phyloP scores from a whole-genome alignment of 257 asterid genomes.

The Capsicum pubescens region DNA sequence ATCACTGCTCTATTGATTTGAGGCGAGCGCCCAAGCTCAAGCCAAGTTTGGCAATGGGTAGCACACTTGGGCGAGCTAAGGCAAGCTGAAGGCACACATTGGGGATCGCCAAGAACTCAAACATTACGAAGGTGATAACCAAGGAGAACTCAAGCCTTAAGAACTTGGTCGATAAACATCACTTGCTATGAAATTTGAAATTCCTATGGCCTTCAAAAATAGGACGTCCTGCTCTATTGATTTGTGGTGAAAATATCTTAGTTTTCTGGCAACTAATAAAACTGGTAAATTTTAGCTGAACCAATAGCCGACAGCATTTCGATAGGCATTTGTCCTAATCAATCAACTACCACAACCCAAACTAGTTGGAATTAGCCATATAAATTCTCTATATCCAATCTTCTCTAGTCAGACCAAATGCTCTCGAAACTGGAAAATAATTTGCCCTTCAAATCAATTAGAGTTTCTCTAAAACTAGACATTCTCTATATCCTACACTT shows the following conservation, averaged over 20 bases:
- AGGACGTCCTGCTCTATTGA: not conserved
- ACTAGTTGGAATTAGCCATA: not conserved
- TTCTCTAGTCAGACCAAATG: not conserved
- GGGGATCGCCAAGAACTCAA: too few relatives aligned
- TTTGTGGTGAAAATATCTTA: not conserved
- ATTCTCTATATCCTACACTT: not conserved
- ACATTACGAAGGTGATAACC: too few relatives aligned
- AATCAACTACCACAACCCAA: conserved; percentile 21
- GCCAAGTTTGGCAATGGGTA: too few relatives aligned
- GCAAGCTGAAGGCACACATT: too few relatives aligned
- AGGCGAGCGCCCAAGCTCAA: too few relatives aligned
- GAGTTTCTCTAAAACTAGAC: not conserved
- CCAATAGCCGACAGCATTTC: not conserved
- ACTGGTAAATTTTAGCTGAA: not conserved
- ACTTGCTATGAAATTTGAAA: not conserved
- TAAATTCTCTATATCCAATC: not conserved
- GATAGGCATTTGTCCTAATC: not conserved
- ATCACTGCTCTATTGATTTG: too few relatives aligned
- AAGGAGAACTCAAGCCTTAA: too few relatives aligned
- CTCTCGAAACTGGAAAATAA: not conserved
- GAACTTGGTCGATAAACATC: not conserved
- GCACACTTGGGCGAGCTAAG: too few relatives aligned
- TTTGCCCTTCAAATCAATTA: not conserved
- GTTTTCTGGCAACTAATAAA: not conserved
- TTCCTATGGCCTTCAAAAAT: not conserved